Base-by-base conservation (phyloP, 176 grass and related monocot species). In the Phragmites australis region DNA sequence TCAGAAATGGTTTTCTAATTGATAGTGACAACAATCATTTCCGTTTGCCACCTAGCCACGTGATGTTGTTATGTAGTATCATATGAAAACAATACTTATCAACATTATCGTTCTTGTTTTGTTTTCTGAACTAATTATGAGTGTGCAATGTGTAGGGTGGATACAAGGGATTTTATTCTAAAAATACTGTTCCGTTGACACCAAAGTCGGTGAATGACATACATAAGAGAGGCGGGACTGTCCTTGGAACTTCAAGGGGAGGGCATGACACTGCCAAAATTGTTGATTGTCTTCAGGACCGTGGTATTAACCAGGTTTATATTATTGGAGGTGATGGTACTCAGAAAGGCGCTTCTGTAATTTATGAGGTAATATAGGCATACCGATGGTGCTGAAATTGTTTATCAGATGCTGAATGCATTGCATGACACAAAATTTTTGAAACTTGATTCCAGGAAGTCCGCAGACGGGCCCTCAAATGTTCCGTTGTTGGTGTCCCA, bases 321-420 rank as follows among this genome's bases (percentile, higher is more conserved):
- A 92, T 97, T 81, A 90, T 94, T 78, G 94, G 94, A 39, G 94
- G 94, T 39, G 94, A 97, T 47, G 94, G 94, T 84, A 97, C 94
- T 59, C 94, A 97, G 61, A 92, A 90, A 85, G 94, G 94, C 2
- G 91, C 94, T 70, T 94, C 82, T 18, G 77, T 94, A 30, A 97
- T 97, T 70, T 97, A 90, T 74, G 94, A 97, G 92, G 94, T 97
- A 84, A 73, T 42, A 63, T 37, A 2, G 0, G 14, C 30, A 54
- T 64, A 9, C 32, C 25, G n/a, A 53, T 70, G 4, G 30, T 62
- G 9, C 68, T 27, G 3, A n/a, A 46, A 8, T 19, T 70, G 17
- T 61, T 55, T 55, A 0, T 79, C 27, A 21, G 45, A 63, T 76
- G 45, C 51, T 42, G 62, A 60, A 75, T 75, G 8, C 21, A 3